Base-by-base conservation (phyloP, 2,329 filamentous ascomycete species). In the Hypoxylon sp. region DNA sequence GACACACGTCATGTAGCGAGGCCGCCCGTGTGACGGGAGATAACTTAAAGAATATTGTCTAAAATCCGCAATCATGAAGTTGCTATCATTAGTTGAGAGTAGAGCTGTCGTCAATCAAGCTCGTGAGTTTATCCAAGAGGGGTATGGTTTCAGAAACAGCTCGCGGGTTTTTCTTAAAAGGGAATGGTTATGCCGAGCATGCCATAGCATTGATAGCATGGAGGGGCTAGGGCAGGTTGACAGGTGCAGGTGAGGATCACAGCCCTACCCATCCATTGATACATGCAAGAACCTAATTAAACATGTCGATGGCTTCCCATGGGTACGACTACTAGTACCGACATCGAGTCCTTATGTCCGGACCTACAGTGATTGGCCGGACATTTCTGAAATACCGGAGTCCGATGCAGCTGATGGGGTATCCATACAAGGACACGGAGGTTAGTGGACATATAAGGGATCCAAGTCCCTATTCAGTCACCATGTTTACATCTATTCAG, bases 151-250 rank as follows among this genome's bases (percentile, higher is more conserved):
- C 14, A 49, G 14, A 17, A 46, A 58, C n/a, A 43, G 19, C 53
- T 68, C 62, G 58, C 55, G 53, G 32, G 53, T 65, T 68, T 68
- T 48, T 60, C 59, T 60, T 1, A 28, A 65, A 66, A 59, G n/a
- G 57, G 60, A 17, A 49, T 64, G 48, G 38, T 19, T 5, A 10
- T 5, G 6, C 17, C 21, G 23, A 32, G 5, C 10, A 21, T 28
- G 25, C n/a, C n/a, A n/a, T n/a, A n/a, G n/a, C 25, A 41, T 51
- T 51, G n/a, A n/a, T n/a, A 38, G 25, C 23, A 25, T 48, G 14
- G 17, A 21, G 5, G 52, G 28, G 28, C 6, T 7, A 7, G 28
- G 28, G 6, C 28, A 30, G 9, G 14, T 21, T 32, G 38, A 32
- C 6, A 9, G 23, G 38, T n/a, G n/a, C n/a, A n/a, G n/a, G n/a